Evolutionary conservation across 768 basidiomycete genomes (phyloP), one percentile per base, ranked within the genome.

Genomic region (Mycena epipterygia): DNA sequence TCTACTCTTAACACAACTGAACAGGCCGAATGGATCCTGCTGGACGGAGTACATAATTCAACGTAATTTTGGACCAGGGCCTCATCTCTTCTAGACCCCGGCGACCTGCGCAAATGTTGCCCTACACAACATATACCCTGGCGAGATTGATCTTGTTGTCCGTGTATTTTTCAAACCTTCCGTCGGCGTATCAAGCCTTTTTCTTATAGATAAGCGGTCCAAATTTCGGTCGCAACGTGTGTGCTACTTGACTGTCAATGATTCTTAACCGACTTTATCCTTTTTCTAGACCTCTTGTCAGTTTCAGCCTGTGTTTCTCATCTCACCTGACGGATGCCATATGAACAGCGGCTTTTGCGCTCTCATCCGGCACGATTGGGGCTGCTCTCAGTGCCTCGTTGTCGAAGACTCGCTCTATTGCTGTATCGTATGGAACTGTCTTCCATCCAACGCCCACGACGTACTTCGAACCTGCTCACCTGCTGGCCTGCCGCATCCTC

Each of bases 321-420:
- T 53, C 32, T 7, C 51, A 37, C 8, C 29, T 46, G 46, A 57
- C 52, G 48, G 49, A 59, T 44, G 52, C 23, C 14, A 32, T 74
- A 3, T 48, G 64, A 44, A 69, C 70, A 91, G 94, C 95, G 41
- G 96, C 96, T 1, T 95, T 96, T 79, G 87, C 93, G 3, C 86
- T 98, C 48, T 96, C 95, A 1, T 96, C 95, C 32, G 97, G 97
- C 2, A 98, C 97, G 2, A 86, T 99, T 71, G 97, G 97, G 42
- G 96, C 96, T 3, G 93, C 97, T 19, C 84, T 98, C 79, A 93
- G 93, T 30, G 91, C 92, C 25, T 89, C 89, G 27, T 85, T 96
- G 49, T 91, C 92, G 29, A 85, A 84, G 66, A 85, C 84, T 32
- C 92, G 95, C 42, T 89, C 95, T 46, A 93, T 98, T 67, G 96